Evolutionary conservation across 305 asterid genomes (phyloP), one percentile per base, ranked within the genome.

Genomic region (Plantago coronopus): DNA sequence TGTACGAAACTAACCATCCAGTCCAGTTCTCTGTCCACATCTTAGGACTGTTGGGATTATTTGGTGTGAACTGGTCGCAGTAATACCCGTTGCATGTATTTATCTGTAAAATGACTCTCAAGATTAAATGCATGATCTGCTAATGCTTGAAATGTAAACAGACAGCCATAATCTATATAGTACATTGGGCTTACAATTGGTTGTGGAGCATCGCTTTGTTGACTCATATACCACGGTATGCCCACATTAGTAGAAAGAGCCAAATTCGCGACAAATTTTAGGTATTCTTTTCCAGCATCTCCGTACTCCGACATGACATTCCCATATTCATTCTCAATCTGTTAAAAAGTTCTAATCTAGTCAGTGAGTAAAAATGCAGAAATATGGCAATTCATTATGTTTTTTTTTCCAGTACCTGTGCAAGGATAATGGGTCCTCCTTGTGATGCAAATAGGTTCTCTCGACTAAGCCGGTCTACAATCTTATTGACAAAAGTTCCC

Each of bases 171-270:
- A 48, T 15, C 3, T 46, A 61, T 42, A n/a, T 8, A 27, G 34
- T 27, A 27, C 7, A n/a, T 4, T 27, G 34, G 7, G 25, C 44
- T 48, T 68, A 80, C 82, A 9, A 80, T 72, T 7, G 76, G 54
- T 8, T 56, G 17, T 11, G 78, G 81, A 25, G 83, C 83, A 56
- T 75, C 73, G 1, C 13, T 5, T 20, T 75, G 68, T 66, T 81
- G 73, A 53, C 83, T 78, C 83, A 81, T 78, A 50, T 78, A 70
- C 87, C 87, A 81, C 2, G 83, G 87, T 34, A 81, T 80, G 23
- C 78, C 81, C 48, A 59, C 55, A 21, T 59, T 29, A n/a, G n/a
- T n/a, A n/a, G n/a, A n/a, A 0, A 81, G 69, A 25, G 83, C 87
- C 46, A 78, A 72, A 25, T 71, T 19, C 7, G 73, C 78, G 34